Base-by-base conservation (phyloP, 176 grass and related monocot genomes). In the Puccinellia tenuiflora region DNA sequence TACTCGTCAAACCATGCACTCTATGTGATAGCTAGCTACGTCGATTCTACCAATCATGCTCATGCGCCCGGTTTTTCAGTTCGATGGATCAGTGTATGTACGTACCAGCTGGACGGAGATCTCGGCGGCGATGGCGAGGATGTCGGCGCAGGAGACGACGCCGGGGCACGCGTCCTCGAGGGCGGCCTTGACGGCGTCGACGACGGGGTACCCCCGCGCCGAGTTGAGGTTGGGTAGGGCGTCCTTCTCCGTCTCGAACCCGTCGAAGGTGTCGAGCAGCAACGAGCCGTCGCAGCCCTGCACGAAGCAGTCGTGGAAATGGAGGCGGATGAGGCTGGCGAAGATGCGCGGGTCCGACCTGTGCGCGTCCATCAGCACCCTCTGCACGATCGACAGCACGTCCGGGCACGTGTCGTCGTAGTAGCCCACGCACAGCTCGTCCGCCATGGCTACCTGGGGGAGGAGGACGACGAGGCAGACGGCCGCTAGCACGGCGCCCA, bases 291-390 rank as follows among this genome's bases (percentile, higher is more conserved):
- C 94, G 53, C 94, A 97, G 37, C 94, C 94, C 94, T 94, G 59
- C 15, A 91, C 94, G 76, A 93, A 93, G 87, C 92, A 97, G 82
- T 94, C 94, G 34, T 97, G 94, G 83, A 97, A 94, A 20, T 88
- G 88, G 67, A 97, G 89, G 31, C 92, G 94, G 80, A 37, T 84
- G 61, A 97, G 91, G 85, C 87, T 92, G 7, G 94, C 94, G 52
- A 61, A 47, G 90, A 97, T 92, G 63, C 94, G 91, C 6, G 14
- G 0, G 76, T 97, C 94, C 0, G 77, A 80, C n/a, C 26, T 10
- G 62, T 94, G 90, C 6, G 94, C 94, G 0, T 94, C 73, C 13
- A 86, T 25, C 6, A 97, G 81, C 0, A 86, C 79, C 6, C 21
- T 12, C 34, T 12, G 66, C n/a, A 92, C 88, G 45, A 94, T 88